Evolutionary conservation across 1,139 yeast species (phyloP).

Genomic region (Suhomyces bribrorum): DNA sequence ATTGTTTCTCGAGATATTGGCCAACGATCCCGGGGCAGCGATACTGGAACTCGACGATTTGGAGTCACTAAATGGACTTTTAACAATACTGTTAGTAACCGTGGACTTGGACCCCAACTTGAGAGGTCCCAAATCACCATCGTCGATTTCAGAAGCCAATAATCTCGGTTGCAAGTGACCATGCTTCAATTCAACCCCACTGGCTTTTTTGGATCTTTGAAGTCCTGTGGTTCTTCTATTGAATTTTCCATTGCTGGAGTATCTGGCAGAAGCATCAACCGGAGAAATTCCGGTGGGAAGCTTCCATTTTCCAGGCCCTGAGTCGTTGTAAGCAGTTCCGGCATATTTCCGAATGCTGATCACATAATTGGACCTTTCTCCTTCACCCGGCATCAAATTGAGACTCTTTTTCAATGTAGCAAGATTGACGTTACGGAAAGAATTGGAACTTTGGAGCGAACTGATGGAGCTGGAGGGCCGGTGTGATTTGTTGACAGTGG

Average conservation of each 20-base stretch:
- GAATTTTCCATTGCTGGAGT: conserved; percentile 34
- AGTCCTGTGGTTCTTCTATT: conserved; percentile 32
- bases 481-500: conserved; percentile 16
- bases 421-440: conserved; percentile 40
- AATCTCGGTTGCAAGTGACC: conserved; percentile 74
- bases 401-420: conserved; percentile 40
- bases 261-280: conserved; percentile 35
- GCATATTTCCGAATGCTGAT: conserved; percentile 51
- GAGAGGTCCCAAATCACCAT: conserved; percentile 41
- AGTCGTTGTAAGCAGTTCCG: conserved; percentile 58
- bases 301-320: conserved; percentile 58
- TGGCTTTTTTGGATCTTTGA: conserved; percentile 33
- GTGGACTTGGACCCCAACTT: conserved; percentile 7
- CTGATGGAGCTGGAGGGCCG: conserved; percentile 37
- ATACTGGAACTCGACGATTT: conserved; percentile 28
- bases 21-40: conserved; percentile 16
- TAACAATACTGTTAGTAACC: conserved; percentile 5
- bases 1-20: conserved; percentile 20
- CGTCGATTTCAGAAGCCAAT: conserved; percentile 77
- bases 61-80: conserved; percentile 14
- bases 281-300: conserved; percentile 66
- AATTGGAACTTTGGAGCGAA: conserved; percentile 38
- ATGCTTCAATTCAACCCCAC: conserved; percentile 68
- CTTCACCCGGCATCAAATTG: conserved; percentile 49
- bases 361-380: conserved; percentile 57